Evolutionary conservation across 768 basidiomycete genomes (phyloP), one percentile per base, ranked within the genome.

Genomic region (Russula emetica): DNA sequence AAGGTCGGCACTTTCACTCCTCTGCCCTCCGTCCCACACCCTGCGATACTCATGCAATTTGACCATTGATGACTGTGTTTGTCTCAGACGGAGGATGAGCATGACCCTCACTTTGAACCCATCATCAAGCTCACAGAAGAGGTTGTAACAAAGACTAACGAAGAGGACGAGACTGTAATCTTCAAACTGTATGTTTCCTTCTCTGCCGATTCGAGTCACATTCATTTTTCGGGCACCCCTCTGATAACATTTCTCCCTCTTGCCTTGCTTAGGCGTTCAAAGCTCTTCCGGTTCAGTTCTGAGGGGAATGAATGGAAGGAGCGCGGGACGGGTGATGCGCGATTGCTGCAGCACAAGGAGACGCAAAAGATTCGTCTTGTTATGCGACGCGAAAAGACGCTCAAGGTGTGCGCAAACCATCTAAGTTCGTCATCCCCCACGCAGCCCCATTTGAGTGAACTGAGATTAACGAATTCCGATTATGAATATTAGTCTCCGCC

Each of bases 361-460:
- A 88, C 87, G 55, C 87, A 88, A 81, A 98, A 95, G 78, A 82
- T 96, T 72, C 85, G 97, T 67, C 84, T 99, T 66, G 94, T 99
- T 75, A 99, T 99, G 97, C 83, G 96, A 79, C 91, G 97, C 77
- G 97, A 99, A 83, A 98, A 98, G 86, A 99, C 97, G 54, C 83
- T 94, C 77, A 98, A 99, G 77, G 95, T 98, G 78, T 98, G 97
- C 77, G 97, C 97, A 62, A 99, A 99, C 80, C 97, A 98, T 78
- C 77, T 85, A 69, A 86, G 97, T 98, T 72, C 78, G 81, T 77
- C 13, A 34, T 11, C 22, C 50, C 40, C 36, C 11, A 20, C 45
- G 9, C 16, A 3, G 3, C 36, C 44, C 45, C 20, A 50, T 28
- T 26, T 58, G 13, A 36, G 24, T 34, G 20, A 61, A 44, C 34